phyloP scores from a whole-genome alignment of 1,284 basidiomycete genomes.

The Thelephora terrestris region DNA sequence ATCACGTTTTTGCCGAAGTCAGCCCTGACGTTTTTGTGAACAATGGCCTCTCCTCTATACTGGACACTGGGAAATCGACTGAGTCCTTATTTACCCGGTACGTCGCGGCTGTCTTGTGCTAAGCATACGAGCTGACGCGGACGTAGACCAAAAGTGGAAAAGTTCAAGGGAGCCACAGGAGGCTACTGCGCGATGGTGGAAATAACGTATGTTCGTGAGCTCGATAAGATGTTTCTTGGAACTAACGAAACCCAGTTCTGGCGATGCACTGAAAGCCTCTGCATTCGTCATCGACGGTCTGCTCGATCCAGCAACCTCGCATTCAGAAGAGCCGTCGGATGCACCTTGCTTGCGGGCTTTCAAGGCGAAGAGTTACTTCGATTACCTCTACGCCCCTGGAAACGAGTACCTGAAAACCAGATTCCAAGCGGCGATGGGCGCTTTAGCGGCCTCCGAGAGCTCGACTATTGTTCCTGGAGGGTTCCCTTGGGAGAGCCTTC shows the following conservation, averaged over 20 bases:
- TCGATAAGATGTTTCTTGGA: not conserved
- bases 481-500: slow-evolving; percentile 11
- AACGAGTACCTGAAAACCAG: not conserved
- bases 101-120: slow-evolving; percentile 2
- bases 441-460: not conserved
- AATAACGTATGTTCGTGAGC: slow-evolving; percentile 1
- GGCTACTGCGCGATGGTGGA: slow-evolving; percentile 14
- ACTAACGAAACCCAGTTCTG: slow-evolving; percentile 1
- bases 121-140: slow-evolving; percentile 5
- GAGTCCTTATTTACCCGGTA: slow-evolving; percentile 22
- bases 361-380: not conserved
- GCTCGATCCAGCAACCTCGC: slow-evolving; percentile 10
- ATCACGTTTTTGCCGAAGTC: slow-evolving; percentile 33
- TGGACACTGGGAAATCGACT: slow-evolving; percentile 31
- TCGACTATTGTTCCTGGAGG: slow-evolving; percentile 4
- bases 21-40: slow-evolving; percentile 32
- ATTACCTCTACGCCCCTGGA: not conserved
- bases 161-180: slow-evolving; percentile 19
- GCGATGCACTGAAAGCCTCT: slow-evolving; percentile 1
- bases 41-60: slow-evolving; percentile 29
- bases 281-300: slow-evolving; percentile 5
- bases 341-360: slow-evolving; percentile 1
- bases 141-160: slow-evolving; percentile 6
- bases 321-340: slow-evolving; percentile 13
- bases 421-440: not conserved